Evolutionary conservation across 2,329 filamentous ascomycete genomes (phyloP), one percentile per base, ranked within the genome.

Genomic region (Xylariaceae sp.): DNA sequence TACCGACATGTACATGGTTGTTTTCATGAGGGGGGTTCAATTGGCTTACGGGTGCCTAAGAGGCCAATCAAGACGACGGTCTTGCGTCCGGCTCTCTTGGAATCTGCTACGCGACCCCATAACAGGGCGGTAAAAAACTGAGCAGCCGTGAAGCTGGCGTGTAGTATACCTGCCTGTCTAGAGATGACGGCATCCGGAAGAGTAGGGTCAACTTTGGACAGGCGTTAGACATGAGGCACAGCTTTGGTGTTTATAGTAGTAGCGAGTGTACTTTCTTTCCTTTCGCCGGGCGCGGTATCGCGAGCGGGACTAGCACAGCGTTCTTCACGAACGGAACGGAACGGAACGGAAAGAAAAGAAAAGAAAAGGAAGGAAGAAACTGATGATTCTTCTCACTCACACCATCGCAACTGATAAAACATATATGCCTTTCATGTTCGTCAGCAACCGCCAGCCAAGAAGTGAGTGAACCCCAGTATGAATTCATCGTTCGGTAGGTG

Each of bases 361-460:
- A 19, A 19, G 19, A 19, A 19, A 19, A 19, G 19, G 7, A 43
- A 29, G 7, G 9, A 11, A 3, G 46, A 37, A 35, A 26, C 11
- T 31, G 9, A 48, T 29, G 27, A 32, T 12, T 9, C n/a, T 37
- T 37, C 29, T 30, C 5, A 56, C 56, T 51, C 12, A 58, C 56
- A 92, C 55, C 86, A 92, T 62, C 83, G 84, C n/a, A 96, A 80
- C 69, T 94, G 89, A 70, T 92, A 95, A 72, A 89, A 95, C 76
- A 95, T 84, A 71, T 95, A 95, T 1, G 87, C 81, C 70, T 87
- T 19, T 47, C 26, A 54, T 54, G 57, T 35, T 31, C 53, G 43
- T 49, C 19, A 53, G 49, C 34, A 26, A 47, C 12, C 29, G n/a
- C 29, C 34, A 19, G 41, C 27, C 4, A n/a, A 6, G 31, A 19